These are phyloP conservation scores for Amylocystis lapponica DNA, from an alignment of 768 basidiomycete species.

Conservation along the genomic window DNA sequence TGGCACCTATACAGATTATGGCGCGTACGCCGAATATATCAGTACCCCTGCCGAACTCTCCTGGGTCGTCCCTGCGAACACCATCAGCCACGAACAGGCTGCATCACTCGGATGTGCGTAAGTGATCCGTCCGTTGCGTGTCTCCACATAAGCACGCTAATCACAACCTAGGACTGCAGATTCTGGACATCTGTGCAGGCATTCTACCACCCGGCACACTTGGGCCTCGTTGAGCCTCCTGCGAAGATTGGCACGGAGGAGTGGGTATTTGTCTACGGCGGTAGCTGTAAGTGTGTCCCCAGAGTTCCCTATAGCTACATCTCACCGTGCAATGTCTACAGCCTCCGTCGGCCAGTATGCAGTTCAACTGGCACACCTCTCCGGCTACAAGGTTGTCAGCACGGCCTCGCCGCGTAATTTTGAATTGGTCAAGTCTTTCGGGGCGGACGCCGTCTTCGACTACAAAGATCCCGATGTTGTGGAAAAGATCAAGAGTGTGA, in stretches of 20 bases:
- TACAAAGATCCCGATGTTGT: conserved; percentile 21
- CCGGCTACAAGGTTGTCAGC: conserved; percentile 29
- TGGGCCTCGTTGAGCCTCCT: conserved; percentile 17
- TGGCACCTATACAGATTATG: conserved; percentile 6
- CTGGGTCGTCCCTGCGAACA: conserved; percentile 9
- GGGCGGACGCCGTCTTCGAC: conserved; percentile 31
- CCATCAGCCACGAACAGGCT: conserved; percentile 8
- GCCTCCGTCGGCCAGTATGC: conserved; percentile 31
- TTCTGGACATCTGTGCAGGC: conserved; percentile 20
- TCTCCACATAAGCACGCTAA: not conserved
- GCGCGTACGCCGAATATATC: conserved; percentile 21
- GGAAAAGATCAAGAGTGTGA: conserved; percentile 18
- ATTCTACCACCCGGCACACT: conserved; percentile 16
- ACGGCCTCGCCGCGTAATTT: conserved; percentile 30
- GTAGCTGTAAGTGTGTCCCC: conserved; percentile 15
- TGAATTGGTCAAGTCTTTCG: conserved; percentile 31
- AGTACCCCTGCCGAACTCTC: conserved; percentile 12
- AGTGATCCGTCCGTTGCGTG: not conserved
- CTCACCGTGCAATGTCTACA: conserved; percentile 15
- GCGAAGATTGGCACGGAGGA: conserved; percentile 8
- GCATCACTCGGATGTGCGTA: conserved; percentile 9
- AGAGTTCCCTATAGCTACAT: not conserved
- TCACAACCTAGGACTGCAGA: conserved; percentile 2
- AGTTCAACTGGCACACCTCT: conserved; percentile 26
- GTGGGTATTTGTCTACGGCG: conserved; percentile 23